Evolutionary conservation across 306 rosid species (phyloP), one percentile per base, ranked within the genome.

Genomic region (Delonix regia): DNA sequence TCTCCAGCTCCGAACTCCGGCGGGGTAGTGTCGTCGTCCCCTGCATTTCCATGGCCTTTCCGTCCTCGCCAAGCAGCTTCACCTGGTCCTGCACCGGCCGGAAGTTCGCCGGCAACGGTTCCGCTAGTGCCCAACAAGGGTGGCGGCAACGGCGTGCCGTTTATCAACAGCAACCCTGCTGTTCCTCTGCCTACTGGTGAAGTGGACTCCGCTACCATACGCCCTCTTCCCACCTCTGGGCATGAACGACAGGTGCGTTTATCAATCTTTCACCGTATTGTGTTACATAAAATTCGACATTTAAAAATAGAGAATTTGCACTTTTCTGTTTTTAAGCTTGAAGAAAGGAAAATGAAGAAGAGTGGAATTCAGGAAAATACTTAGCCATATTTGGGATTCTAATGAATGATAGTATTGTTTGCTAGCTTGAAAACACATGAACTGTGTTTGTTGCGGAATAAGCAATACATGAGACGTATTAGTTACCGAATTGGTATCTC

Each of bases 101-200:
- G 78, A 27, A 85, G 81, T 63, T 83, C 92, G 45, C 86, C 91
- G 0, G 70, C 73, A 56, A 84, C 89, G 12, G 38, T 88, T 80
- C 94, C 97, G 42, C 75, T 90, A 9, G 84, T 88, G 14, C 93
- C 93, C 0, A 87, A 62, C 24, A 89, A 88, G 83, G 87, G 92
- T 30, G 88, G 24, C 10, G 68, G 42, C 7, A 16, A 82, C 39
- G 83, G 88, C 57, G 78, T 91, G 81, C 95, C 99, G 16, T 94
- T 94, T 66, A 94, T 94, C 56, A 92, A 94, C 84, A 94, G 99
- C 67, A 94, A 94, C 62, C 99, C 99, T 66, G 99, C 99, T 19
- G 97, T 94, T 75, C 99, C 99, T 82, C 84, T 94, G 24, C 99
- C 99, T 8, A 94, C 99, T 19, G 97, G 91, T 47, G 99, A 90